phyloP scores from a whole-genome alignment of 177 flowering plant genomes.

The Tripterygium wilfordii region DNA sequence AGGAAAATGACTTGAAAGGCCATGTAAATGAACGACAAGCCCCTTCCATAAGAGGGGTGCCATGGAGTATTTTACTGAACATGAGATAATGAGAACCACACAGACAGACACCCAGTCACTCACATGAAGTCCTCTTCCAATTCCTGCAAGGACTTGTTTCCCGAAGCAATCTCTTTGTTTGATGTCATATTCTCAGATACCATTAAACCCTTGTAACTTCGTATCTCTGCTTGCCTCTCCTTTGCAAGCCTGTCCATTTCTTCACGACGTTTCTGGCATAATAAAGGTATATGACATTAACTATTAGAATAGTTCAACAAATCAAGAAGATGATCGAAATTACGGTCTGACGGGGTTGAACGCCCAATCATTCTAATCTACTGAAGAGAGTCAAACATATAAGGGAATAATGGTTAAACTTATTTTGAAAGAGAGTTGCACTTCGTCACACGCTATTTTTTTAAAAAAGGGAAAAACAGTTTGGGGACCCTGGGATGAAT shows the following conservation, averaged over 20 bases:
- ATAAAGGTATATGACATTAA: background rate
- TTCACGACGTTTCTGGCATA: slow-evolving; percentile 93
- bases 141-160: slow-evolving; percentile 80
- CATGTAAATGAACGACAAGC: background rate
- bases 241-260: slow-evolving; percentile 90
- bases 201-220: slow-evolving; percentile 99
- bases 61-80: too few relatives aligned
- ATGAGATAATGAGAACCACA: too few relatives aligned
- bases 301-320: too few relatives aligned
- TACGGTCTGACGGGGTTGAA: too few relatives aligned
- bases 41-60: background rate
- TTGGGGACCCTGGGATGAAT: too few relatives aligned
- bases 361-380: too few relatives aligned
- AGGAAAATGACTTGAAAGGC: background rate
- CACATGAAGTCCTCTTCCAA: slow-evolving; percentile 96
- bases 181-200: slow-evolving; percentile 95
- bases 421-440: too few relatives aligned
- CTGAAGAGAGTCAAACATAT: too few relatives aligned
- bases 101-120: too few relatives aligned
- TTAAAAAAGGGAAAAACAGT: too few relatives aligned
- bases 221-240: slow-evolving; percentile 81
- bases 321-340: background rate
- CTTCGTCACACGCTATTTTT: too few relatives aligned
- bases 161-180: slow-evolving; percentile 80
- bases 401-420: too few relatives aligned